A percentile compares a stretch with the other conserved stretches of the same genome.
Evolutionary conservation across 2,329 filamentous ascomycete species (phyloP).

Genomic region (Sporothrix variecibatus): DNA sequence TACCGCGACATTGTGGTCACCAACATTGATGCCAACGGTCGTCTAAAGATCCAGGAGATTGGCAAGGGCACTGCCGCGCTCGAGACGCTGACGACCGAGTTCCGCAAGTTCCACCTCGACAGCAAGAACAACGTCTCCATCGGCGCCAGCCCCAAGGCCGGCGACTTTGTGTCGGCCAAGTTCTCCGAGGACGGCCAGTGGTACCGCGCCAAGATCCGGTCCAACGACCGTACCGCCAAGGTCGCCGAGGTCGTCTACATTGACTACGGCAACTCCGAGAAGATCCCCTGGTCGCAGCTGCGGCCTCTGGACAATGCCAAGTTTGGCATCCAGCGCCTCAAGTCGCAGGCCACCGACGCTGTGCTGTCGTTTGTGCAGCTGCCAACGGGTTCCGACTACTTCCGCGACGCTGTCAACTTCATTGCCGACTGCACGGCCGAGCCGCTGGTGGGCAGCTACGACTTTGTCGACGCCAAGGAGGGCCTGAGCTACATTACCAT

Average conservation of each 20-base stretch:
- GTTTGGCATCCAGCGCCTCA: conserved; percentile 80
- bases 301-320: conserved; percentile 77
- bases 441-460: conserved; percentile 86
- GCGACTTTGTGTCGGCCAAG: conserved; percentile 86
- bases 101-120: conserved; percentile 87
- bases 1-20: conserved; percentile 95
- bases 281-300: conserved; percentile 79
- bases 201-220: conserved; percentile 89
- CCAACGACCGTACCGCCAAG: conserved; percentile 89
- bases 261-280: conserved; percentile 95
- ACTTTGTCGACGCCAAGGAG: conserved; percentile 77
- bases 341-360: conserved; percentile 83
- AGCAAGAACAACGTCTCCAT: conserved; percentile 76
- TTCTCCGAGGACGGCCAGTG: conserved; percentile 89
- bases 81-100: conserved; percentile 84
- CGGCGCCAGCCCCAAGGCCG: conserved; percentile 77
- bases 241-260: conserved; percentile 90
- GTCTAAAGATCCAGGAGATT: conserved; percentile 88
- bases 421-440: conserved; percentile 74
- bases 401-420: conserved; percentile 74
- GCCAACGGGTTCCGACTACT: conserved; percentile 75
- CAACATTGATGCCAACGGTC: conserved; percentile 79
- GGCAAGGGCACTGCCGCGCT: conserved; percentile 83
- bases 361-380: conserved; percentile 87
- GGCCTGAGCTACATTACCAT: conserved; percentile 83